Conservation (phyloP, 176 grass and related monocot genomes). For the Avena atlantica region DNA sequence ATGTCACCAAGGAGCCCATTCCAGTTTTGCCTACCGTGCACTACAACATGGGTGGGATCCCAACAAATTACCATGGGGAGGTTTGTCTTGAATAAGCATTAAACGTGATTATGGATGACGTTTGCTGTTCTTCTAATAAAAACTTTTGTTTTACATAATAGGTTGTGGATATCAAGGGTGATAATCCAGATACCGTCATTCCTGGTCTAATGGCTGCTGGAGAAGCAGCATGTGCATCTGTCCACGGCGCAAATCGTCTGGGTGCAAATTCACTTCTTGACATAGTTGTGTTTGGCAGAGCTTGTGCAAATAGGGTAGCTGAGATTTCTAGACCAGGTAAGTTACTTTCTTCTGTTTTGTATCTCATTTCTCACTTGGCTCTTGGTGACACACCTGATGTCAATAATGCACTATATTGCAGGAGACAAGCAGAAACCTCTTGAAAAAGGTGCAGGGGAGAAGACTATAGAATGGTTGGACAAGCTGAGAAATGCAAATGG, state of each 20-base stretch:
- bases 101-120: constrained; percentile 24
- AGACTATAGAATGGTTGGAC: constrained; percentile 76
- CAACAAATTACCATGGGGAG: constrained; percentile 97
- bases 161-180: constrained; percentile 72
- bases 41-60: constrained; percentile 99
- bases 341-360: constrained; percentile 21
- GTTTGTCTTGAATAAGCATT: constrained; percentile 39
- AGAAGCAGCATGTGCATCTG: constrained; percentile 80
- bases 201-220: constrained; percentile 76
- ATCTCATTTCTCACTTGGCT: background rate
- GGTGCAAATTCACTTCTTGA: constrained; percentile 87
- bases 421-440: constrained; percentile 67
- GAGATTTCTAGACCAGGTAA: constrained; percentile 73
- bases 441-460: constrained; percentile 62
- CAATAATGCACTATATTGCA: constrained; percentile 25
- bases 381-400: constrained; percentile 29
- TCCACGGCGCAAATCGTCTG: constrained; percentile 76
- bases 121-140: constrained; percentile 31
- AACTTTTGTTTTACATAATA: constrained; percentile 45
- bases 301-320: constrained; percentile 76
- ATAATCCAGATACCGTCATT: constrained; percentile 64
- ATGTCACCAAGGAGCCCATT: constrained; percentile 97
- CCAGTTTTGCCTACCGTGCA: constrained; percentile 97
- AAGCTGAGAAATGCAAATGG: constrained; percentile 68
- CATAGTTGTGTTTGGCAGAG: constrained; percentile 84